These are phyloP conservation scores for Termitomyces sp. DNA, from an alignment of 768 basidiomycete genomes.

Conservation along the genomic window DNA sequence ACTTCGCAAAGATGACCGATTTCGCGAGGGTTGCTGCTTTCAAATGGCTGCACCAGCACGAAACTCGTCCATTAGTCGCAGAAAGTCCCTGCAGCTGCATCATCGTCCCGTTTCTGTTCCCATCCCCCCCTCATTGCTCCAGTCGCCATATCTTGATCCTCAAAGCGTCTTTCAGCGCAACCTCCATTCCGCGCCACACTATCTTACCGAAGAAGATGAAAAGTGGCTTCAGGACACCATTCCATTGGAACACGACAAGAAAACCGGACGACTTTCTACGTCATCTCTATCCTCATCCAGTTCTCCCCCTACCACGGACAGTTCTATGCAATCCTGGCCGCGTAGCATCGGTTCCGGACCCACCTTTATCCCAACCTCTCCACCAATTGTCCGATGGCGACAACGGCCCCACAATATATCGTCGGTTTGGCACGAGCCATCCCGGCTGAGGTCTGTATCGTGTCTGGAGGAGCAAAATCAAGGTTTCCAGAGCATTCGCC, in stretches of 20 bases:
- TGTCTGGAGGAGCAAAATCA: slow-evolving; percentile 6
- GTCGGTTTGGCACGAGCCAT: slow-evolving; percentile 10
- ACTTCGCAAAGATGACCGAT: neutral
- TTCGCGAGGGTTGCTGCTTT: neutral
- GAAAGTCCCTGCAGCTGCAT: slow-evolving; percentile 31
- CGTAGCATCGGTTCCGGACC: neutral
- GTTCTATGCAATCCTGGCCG: neutral
- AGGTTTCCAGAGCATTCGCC: neutral
- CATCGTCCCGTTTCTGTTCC: slow-evolving; percentile 33
- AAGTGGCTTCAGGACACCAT: slow-evolving; percentile 63
- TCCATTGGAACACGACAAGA: slow-evolving; percentile 26
- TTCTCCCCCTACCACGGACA: neutral
- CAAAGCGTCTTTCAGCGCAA: slow-evolving; percentile 41
- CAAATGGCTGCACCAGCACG: slow-evolving; percentile 4
- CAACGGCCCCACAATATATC: slow-evolving; percentile 4
- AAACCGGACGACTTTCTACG: slow-evolving; percentile 3
- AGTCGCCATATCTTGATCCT: slow-evolving; percentile 49
- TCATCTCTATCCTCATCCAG: neutral
- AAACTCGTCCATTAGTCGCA: slow-evolving; percentile 16
- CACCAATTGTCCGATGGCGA: slow-evolving; percentile 18
- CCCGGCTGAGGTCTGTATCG: slow-evolving; percentile 14
- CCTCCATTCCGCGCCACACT: slow-evolving; percentile 19
- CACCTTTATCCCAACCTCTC: slow-evolving; percentile 11
- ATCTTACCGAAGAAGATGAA: slow-evolving; percentile 47
- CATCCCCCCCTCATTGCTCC: slow-evolving; percentile 51